These are phyloP conservation scores for Sugiyamaella grinbergsii DNA, from an alignment of 1,139 yeast species.

Conservation along the genomic window DNA sequence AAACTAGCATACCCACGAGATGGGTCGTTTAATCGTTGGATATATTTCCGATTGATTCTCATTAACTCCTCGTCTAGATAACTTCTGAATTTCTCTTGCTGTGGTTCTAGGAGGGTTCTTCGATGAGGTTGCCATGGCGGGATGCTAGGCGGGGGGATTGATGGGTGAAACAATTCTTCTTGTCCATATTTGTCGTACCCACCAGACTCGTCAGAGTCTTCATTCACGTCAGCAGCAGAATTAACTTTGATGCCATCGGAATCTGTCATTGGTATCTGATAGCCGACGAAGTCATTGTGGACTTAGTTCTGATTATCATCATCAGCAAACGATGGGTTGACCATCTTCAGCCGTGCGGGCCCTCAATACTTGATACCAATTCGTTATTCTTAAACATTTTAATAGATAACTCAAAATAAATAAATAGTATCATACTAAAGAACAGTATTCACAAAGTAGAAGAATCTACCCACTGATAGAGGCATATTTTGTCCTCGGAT, in stretches of 20 bases:
- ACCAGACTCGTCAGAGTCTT: slow-evolving; percentile 1
- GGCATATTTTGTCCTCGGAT: neutral
- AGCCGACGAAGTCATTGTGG: neutral
- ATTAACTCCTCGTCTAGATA: slow-evolving; percentile 63
- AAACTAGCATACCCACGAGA: slow-evolving; percentile 44
- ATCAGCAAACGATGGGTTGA: too few species aligned
- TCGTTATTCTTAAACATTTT: too few species aligned
- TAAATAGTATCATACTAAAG: neutral
- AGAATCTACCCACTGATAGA: neutral
- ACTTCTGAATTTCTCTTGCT: slow-evolving; percentile 62
- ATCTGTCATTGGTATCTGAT: neutral
- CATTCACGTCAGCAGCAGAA: neutral
- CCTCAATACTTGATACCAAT: too few species aligned
- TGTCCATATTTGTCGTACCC: slow-evolving; percentile 14
- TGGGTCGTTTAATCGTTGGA: slow-evolving; percentile 55
- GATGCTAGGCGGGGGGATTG: slow-evolving; percentile 21
- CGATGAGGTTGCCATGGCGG: slow-evolving; percentile 12
- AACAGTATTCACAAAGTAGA: neutral
- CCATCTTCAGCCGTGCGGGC: neutral
- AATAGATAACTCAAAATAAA: too few species aligned
- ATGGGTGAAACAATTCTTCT: slow-evolving; percentile 15
- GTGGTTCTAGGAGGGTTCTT: slow-evolving; percentile 41
- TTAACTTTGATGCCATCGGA: neutral
- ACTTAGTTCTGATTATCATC: too few species aligned
- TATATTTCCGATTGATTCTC: slow-evolving; percentile 61